Base-by-base conservation (phyloP, 345 rosid genomes). In the Citrus trifoliata region DNA sequence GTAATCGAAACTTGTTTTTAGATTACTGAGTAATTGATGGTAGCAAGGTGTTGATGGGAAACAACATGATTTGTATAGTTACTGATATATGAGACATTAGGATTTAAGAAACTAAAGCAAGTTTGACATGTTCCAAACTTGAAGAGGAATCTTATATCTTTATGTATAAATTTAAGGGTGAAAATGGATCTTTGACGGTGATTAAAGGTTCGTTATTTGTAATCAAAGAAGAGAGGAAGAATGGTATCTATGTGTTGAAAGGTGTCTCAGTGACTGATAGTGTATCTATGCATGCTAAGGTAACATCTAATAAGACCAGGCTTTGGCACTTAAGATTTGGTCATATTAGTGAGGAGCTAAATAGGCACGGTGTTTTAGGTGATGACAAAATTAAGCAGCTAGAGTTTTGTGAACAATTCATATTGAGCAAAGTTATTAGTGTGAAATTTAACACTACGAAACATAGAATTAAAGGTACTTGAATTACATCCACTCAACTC, bases 401-500 rank as follows among this genome's bases (percentile, higher is more conserved):
- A 42, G 48, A 42, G 14, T 42, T 42, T 42, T 42, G 4, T 42
- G 62, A 58, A 24, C 62, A 58, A 18, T 8, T 2, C 14, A 42
- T 58, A 18, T 58, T 58, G 7, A 5, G 62, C 10, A 58, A 58
- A 42, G 48, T 13, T 42, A 42, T 2, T 42, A 42, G 4, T 0
- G 4, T 42, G 48, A 42, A 42, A 3, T 42, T 10, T 42, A 0
- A 42, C 3, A 42, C 3, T 0, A 10, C 4, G 3, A 0, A 42
- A 2, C 48, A 42, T 7, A 10, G 14, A 42, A 42, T 2, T 42
- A 42, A 10, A 1, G 4, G 4, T 10, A 3, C 48, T 1, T 40
- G 7, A 9, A 40, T 40, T 40, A 40, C 88, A n/a, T 53, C 81
- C 30, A 84, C 88, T 16, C 46, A 9, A 42, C 48, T 42, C 14